Conservation (phyloP, 768 basidiomycete genomes). For the Fomitopsis serialis region DNA sequence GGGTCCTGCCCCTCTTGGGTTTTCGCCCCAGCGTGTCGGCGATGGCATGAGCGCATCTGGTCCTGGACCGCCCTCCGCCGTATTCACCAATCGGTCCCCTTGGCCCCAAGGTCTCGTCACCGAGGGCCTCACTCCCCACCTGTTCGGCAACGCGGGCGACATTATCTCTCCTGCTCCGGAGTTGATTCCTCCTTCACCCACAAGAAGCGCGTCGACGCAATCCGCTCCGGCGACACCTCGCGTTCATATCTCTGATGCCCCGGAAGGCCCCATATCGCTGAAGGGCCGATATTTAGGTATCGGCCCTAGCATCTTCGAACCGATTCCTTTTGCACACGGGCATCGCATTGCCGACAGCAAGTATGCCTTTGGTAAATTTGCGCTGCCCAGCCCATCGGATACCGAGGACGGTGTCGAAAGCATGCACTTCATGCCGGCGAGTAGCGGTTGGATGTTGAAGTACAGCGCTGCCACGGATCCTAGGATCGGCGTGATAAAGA, state of each 20-base stretch:
- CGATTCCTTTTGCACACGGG: slow-evolving; percentile 66
- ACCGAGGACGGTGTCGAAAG: slow-evolving; percentile 28
- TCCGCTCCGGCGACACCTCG: slow-evolving; percentile 49
- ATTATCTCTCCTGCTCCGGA: slow-evolving; percentile 31
- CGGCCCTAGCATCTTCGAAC: slow-evolving; percentile 47
- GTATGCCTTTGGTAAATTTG: slow-evolving; percentile 71
- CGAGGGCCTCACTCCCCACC: slow-evolving; percentile 18
- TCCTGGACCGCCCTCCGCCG: slow-evolving; percentile 23
- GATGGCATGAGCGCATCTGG: slow-evolving; percentile 22
- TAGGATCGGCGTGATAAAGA: slow-evolving; percentile 59
- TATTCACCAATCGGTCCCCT: slow-evolving; percentile 12
- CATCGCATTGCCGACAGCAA: slow-evolving; percentile 68
- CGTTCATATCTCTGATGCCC: slow-evolving; percentile 36
- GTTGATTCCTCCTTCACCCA: slow-evolving; percentile 46
- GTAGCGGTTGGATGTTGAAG: slow-evolving; percentile 40
- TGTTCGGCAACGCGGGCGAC: background rate
- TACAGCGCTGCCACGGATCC: slow-evolving; percentile 69
- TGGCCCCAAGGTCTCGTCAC: slow-evolving; percentile 11
- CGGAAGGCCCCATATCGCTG: slow-evolving; percentile 17
- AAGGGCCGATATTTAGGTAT: slow-evolving; percentile 13
- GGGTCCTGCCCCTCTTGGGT: slow-evolving; percentile 27
- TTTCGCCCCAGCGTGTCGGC: slow-evolving; percentile 29
- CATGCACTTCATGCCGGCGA: background rate
- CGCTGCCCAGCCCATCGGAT: slow-evolving; percentile 57
- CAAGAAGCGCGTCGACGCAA: slow-evolving; percentile 40